Evolutionary conservation across 257 asterid species (phyloP).

Genomic region (Salvia miltiorrhiza): DNA sequence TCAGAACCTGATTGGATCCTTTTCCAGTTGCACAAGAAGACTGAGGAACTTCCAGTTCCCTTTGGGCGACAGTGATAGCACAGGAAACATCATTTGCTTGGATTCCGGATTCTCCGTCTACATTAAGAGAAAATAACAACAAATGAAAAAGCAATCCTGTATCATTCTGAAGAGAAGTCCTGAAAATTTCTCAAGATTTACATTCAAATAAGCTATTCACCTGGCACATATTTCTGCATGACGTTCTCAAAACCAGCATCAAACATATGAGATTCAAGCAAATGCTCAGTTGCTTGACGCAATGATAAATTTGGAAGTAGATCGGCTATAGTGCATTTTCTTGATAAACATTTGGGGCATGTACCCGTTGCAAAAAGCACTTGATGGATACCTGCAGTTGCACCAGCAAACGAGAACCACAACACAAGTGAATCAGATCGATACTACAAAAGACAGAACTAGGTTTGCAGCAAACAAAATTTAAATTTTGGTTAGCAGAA

Average conservation of each 20-base stretch:
- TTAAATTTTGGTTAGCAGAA: neutral
- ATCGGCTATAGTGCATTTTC: slow-evolving; percentile 54
- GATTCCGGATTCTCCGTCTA: slow-evolving; percentile 95
- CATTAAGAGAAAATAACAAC: slow-evolving; percentile 16
- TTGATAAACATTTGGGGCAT: slow-evolving; percentile 88
- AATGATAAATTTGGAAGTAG: slow-evolving; percentile 83
- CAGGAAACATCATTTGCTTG: slow-evolving; percentile 53
- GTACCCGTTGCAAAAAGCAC: slow-evolving; percentile 59
- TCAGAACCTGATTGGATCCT: slow-evolving; percentile 65
- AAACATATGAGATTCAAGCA: slow-evolving; percentile 59
- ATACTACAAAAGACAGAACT: neutral
- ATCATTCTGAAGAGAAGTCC: neutral
- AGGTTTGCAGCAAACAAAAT: neutral
- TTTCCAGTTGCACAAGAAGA: slow-evolving; percentile 69
- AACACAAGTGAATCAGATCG: neutral
- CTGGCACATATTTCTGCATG: slow-evolving; percentile 67
- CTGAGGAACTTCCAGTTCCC: slow-evolving; percentile 55
- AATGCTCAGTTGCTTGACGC: slow-evolving; percentile 68
- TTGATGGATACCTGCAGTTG: slow-evolving; percentile 57
- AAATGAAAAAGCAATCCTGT: neutral
- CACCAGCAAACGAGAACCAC: slow-evolving; percentile 7
- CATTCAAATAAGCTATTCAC: slow-evolving; percentile 29
- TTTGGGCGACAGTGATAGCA: slow-evolving; percentile 43
- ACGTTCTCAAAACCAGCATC: slow-evolving; percentile 42
- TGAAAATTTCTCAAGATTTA: slow-evolving; percentile 4